Percentiles rank a stretch among this genome's conserved stretches.
phyloP scores from a whole-genome alignment of 2,329 filamentous ascomycete genomes.

The Fusarium euwallaceae region DNA sequence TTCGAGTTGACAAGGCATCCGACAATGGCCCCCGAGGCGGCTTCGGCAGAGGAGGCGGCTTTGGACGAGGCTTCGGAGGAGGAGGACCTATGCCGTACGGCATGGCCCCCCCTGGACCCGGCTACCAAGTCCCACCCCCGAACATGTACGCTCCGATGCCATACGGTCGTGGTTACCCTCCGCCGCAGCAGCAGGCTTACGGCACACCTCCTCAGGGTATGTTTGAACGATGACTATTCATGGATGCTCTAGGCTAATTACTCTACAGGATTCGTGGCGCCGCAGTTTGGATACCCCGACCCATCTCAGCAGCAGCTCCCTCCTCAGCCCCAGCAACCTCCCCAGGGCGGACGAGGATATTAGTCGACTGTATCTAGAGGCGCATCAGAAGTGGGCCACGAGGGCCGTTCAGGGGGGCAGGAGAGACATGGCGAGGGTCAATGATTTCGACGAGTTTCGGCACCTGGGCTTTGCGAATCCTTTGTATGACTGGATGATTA shows the following conservation, averaged over 20 bases:
- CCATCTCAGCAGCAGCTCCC: constrained; percentile 57
- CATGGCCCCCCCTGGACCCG: constrained; percentile 54
- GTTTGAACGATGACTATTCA: not conserved
- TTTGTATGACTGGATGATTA: constrained; percentile 45
- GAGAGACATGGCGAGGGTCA: constrained; percentile 27
- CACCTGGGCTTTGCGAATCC: constrained; percentile 44
- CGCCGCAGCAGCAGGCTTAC: constrained; percentile 46
- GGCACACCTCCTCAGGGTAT: constrained; percentile 58
- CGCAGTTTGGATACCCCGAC: constrained; percentile 63
- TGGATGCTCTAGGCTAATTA: constrained; percentile 10
- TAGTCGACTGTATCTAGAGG: constrained; percentile 43
- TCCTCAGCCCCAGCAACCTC: constrained; percentile 54
- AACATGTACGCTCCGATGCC: constrained; percentile 55
- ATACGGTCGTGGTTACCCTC: constrained; percentile 56
- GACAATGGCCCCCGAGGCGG: constrained; percentile 76
- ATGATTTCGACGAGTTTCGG: constrained; percentile 42
- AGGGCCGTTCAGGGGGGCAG: not conserved
- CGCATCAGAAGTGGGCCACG: constrained; percentile 12
- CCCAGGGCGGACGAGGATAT: constrained; percentile 59
- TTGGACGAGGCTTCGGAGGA: constrained; percentile 58
- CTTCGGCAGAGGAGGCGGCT: constrained; percentile 55
- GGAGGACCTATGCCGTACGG: constrained; percentile 56
- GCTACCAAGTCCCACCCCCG: constrained; percentile 50
- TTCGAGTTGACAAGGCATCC: constrained; percentile 95
- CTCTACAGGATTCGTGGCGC: constrained; percentile 53